Percentiles rank a stretch among this genome's conserved stretches.
Evolutionary conservation across 352 stramenopile species (phyloP).

Genomic region (Paralagenidium karlingii): DNA sequence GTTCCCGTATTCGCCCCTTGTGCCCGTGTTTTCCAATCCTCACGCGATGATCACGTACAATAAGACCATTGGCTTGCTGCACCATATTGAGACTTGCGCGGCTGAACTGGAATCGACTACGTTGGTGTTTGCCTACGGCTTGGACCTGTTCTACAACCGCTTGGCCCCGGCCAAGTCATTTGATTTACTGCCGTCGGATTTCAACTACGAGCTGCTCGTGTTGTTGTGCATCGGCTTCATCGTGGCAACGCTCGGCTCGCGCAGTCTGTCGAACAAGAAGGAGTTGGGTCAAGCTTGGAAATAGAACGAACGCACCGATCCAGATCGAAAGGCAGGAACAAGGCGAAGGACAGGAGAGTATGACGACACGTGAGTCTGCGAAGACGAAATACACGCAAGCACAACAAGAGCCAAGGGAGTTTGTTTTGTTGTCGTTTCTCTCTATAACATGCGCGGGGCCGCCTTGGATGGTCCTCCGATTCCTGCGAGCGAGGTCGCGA

Average conservation of each 20-base stretch:
- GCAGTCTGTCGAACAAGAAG: slow-evolving; percentile 55
- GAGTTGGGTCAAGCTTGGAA: slow-evolving; percentile 74
- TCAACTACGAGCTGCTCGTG: slow-evolving; percentile 91
- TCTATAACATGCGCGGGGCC: too few relatives aligned
- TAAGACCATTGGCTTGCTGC: slow-evolving; percentile 72
- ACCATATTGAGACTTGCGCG: slow-evolving; percentile 43
- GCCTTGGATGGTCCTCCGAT: too few relatives aligned
- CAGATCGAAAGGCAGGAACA: too few relatives aligned
- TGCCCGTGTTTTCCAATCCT: slow-evolving; percentile 81
- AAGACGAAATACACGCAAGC: too few relatives aligned
- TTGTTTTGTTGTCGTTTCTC: too few relatives aligned
- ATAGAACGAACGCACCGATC: too few relatives aligned
- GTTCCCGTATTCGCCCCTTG: slow-evolving; percentile 80
- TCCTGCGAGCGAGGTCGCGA: too few relatives aligned
- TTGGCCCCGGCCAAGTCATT: slow-evolving; percentile 91
- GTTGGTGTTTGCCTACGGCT: slow-evolving; percentile 86
- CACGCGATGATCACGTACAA: slow-evolving; percentile 87
- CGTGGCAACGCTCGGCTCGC: slow-evolving; percentile 51
- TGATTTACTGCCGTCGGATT: slow-evolving; percentile 92
- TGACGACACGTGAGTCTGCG: too few relatives aligned
- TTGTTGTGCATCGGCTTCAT: slow-evolving; percentile 84
- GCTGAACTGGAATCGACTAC: slow-evolving; percentile 92
- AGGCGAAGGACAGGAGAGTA: too few relatives aligned
- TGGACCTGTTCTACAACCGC: slow-evolving; percentile 92
- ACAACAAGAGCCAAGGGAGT: too few relatives aligned